Evolutionary conservation across 1,284 basidiomycete genomes (phyloP).

Genomic region (Lignosus rhinocerotis): DNA sequence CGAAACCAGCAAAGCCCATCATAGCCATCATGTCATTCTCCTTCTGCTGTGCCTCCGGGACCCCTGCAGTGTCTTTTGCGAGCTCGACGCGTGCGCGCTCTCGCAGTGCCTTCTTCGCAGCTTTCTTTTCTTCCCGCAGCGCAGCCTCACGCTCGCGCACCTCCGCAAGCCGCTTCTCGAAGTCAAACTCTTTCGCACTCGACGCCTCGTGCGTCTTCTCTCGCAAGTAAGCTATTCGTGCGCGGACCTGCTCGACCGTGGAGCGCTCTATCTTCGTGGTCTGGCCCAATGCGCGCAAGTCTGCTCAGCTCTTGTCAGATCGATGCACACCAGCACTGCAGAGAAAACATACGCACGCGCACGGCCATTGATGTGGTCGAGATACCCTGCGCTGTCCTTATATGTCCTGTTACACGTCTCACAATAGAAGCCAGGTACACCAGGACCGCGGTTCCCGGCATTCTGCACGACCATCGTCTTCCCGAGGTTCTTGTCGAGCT

Average conservation of each 20-base stretch:
- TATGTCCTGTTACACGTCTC: constrained; percentile 88
- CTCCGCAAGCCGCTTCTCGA: constrained; percentile 84
- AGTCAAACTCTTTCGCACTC: constrained; percentile 87
- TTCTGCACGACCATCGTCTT: constrained; percentile 93
- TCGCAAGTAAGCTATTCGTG: constrained; percentile 84
- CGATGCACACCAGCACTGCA: neutral
- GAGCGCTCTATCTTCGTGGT: constrained; percentile 90
- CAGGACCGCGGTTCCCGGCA: constrained; percentile 75
- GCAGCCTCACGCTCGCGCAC: constrained; percentile 74
- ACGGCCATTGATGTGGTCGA: constrained; percentile 96
- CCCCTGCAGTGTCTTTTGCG: constrained; percentile 50
- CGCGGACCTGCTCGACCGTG: constrained; percentile 89
- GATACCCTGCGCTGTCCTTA: constrained; percentile 90
- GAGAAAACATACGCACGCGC: constrained; percentile 67
- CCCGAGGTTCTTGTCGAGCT: constrained; percentile 87
- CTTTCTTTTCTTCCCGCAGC: constrained; percentile 68
- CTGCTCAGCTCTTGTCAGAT: constrained; percentile 42
- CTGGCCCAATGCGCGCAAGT: constrained; percentile 91
- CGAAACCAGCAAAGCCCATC: constrained; percentile 96
- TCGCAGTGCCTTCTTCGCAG: constrained; percentile 69
- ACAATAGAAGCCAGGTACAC: constrained; percentile 91
- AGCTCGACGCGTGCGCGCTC: constrained; percentile 68
- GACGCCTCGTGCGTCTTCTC: constrained; percentile 83
- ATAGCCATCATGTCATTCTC: constrained; percentile 74
- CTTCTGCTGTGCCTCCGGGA: constrained; percentile 32